Evolutionary conservation across 352 stramenopile species (phyloP).

Genomic region (Phytophthora sojae): DNA sequence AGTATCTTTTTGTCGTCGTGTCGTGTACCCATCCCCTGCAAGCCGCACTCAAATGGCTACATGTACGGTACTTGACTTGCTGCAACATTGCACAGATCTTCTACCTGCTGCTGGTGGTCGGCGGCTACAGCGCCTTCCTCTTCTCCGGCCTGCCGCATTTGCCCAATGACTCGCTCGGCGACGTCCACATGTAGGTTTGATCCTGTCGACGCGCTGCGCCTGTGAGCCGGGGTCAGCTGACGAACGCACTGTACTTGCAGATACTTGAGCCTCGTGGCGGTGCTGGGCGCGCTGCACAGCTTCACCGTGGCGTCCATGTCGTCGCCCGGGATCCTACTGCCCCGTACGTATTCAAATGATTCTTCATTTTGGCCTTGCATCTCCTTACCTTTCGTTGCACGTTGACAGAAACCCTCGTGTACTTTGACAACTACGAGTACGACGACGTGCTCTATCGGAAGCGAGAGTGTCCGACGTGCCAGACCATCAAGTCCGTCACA

Average conservation of each 20-base stretch:
- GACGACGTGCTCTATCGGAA: conserved; percentile 55
- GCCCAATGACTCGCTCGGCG: conserved; percentile 47
- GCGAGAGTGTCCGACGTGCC: conserved; percentile 54
- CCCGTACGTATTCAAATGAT: conserved; percentile 36
- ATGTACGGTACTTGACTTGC: conserved; percentile 1
- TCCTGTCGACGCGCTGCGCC: background rate
- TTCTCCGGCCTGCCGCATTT: conserved; percentile 49
- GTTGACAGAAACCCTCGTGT: conserved; percentile 49
- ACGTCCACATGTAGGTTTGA: conserved; percentile 45
- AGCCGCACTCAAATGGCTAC: conserved; percentile 7
- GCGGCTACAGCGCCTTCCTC: conserved; percentile 69
- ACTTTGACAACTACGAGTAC: conserved; percentile 65
- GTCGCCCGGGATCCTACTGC: conserved; percentile 49
- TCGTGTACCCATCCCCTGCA: background rate
- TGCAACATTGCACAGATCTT: conserved; percentile 42
- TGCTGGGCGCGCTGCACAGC: conserved; percentile 54
- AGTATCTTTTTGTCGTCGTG: conserved; percentile 38
- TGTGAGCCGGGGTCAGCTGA: background rate
- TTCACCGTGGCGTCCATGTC: conserved; percentile 61
- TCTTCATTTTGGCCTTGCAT: too few species aligned
- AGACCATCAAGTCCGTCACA: conserved; percentile 48
- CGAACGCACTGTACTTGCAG: conserved; percentile 7
- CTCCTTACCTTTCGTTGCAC: too few species aligned
- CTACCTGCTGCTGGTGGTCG: conserved; percentile 66
- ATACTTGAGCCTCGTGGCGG: conserved; percentile 46